These are phyloP conservation scores for Sherardia arvensis DNA, from an alignment of 257 asterid species.

Conservation along the genomic window DNA sequence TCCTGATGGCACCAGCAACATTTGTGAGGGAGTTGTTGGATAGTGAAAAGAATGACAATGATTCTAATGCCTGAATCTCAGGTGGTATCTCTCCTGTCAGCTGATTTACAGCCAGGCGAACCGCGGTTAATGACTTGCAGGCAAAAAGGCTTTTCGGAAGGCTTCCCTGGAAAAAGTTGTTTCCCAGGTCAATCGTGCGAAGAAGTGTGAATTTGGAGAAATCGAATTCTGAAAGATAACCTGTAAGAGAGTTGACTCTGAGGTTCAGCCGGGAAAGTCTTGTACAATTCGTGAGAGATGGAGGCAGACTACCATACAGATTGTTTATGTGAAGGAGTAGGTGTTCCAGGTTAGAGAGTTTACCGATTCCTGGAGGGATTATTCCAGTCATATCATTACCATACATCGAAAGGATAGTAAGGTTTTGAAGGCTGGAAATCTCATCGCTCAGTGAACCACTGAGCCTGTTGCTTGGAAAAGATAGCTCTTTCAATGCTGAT, in stretches of 20 bases:
- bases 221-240: constrained; percentile 23
- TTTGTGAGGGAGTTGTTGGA: constrained; percentile 74
- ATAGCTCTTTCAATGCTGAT: constrained; percentile 44
- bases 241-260: not conserved
- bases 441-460: constrained; percentile 24
- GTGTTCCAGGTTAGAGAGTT: constrained; percentile 49
- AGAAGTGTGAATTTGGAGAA: constrained; percentile 63
- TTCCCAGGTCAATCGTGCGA: constrained; percentile 63
- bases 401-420: constrained; percentile 46
- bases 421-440: constrained; percentile 43
- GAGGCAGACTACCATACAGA: constrained; percentile 59
- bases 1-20: constrained; percentile 50
- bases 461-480: constrained; percentile 38
- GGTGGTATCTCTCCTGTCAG: constrained; percentile 61
- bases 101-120: constrained; percentile 63
- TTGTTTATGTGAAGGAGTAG: constrained; percentile 67
- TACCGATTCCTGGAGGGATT: constrained; percentile 69
- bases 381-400: constrained; percentile 50
- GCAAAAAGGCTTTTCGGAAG: constrained; percentile 60
- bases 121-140: constrained; percentile 68
- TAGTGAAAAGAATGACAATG: constrained; percentile 68
- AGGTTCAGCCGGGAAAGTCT: constrained; percentile 9
- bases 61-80: constrained; percentile 38
- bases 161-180: constrained; percentile 52
- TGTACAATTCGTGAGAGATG: constrained; percentile 65